A percentile compares a stretch with the other conserved stretches of the same genome.
Conservation (phyloP, 164 flowering plant species). For the Tetracentron sinense region DNA sequence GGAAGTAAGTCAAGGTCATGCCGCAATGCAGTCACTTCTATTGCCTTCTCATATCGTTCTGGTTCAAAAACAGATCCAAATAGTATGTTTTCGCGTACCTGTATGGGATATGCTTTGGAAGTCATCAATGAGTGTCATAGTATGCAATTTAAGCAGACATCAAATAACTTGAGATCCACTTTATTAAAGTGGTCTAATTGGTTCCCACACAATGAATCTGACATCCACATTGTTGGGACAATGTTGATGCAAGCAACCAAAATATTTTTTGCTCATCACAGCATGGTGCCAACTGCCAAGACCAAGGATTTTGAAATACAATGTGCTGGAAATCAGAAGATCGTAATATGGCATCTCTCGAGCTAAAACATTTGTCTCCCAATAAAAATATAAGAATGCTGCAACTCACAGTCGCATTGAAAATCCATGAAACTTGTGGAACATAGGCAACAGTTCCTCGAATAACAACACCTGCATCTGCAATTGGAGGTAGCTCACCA, state of each 20-base stretch:
- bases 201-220: neutral
- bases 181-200: neutral
- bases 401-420: constrained; percentile 87
- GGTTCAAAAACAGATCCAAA: constrained; percentile 79
- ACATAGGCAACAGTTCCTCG: constrained; percentile 95
- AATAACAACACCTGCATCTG: constrained; percentile 54
- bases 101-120: constrained; percentile 8
- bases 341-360: neutral
- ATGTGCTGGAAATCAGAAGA: neutral
- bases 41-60: constrained; percentile 60
- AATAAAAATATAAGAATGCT: constrained; percentile 2
- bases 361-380: neutral
- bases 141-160: neutral
- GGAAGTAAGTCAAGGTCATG: constrained; percentile 92
- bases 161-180: neutral
- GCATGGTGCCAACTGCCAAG: neutral
- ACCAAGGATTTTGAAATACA: neutral
- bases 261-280: neutral
- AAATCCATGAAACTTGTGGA: constrained; percentile 98
- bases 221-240: neutral
- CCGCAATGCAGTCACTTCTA: constrained; percentile 78
- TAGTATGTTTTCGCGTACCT: constrained; percentile 93
- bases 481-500: constrained; percentile 80
- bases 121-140: constrained; percentile 1
- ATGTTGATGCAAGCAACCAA: neutral